Evolutionary conservation across 768 basidiomycete genomes (phyloP), one percentile per base, ranked within the genome.

Genomic region (Termitomyces sp.): DNA sequence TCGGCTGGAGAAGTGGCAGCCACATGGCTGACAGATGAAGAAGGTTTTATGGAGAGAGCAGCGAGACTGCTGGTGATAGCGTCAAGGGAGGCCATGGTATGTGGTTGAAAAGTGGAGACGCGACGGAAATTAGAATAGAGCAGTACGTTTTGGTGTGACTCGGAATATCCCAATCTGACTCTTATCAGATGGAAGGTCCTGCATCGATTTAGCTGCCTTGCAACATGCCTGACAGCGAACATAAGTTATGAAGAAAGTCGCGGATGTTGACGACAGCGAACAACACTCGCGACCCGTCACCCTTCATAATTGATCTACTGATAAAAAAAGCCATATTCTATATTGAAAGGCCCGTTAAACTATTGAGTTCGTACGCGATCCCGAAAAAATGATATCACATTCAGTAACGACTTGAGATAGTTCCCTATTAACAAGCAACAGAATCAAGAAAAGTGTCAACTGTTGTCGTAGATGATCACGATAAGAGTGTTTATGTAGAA

Each of bases 1-100:
- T 84, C 72, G 0, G 82, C 78, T 1, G 88, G 91, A 45, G 89
- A 89, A 55, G 75, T 81, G 3, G 89, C 81, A 26, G 80, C 73
- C 6, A 71, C 70, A 66, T 96, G 93, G 38, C 73, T 68, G 42
- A 91, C 66, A 15, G 73, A 65, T 1, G 79, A 77, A 9, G 71
- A 66, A 28, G 86, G 80, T 28, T 76, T 70, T 67, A 91, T 84
- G 2, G 80, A 78, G 46, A 88, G 74, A 1, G 74, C 66, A 0
- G 78, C 73, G 56, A 88, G 76, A 7, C 82, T 75, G 47, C 68
- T 60, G 31, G 67, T 65, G 54, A 78, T 66, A 15, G 71, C 64
- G 57, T 77, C 68, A 61, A 78, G 65, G 47, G 71, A 63, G 38
- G 71, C 67, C 68, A 70, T 74, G 60, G 66, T 67, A 14, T 30